Evolutionary conservation across 2,329 filamentous ascomycete genomes (phyloP).

Genomic region (Diplodia seriata): DNA sequence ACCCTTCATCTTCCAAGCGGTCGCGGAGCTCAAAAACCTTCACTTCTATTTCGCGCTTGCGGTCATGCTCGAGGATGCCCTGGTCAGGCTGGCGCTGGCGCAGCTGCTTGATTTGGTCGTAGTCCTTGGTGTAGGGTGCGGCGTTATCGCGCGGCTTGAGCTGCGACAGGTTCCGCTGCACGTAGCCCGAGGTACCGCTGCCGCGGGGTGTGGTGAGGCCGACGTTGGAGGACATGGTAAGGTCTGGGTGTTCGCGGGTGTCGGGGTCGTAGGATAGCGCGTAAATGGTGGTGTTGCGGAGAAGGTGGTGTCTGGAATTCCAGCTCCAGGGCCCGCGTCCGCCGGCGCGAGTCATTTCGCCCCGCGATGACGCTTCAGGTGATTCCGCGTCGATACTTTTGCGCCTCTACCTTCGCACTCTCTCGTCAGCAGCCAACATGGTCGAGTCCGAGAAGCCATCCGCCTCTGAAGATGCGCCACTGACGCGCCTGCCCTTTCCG

Average conservation of each 20-base stretch:
- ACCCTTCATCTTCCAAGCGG: conserved; percentile 89
- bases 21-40: conserved; percentile 92
- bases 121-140: conserved; percentile 77
- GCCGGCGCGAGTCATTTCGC: conserved; percentile 27
- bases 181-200: conserved; percentile 95
- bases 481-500: conserved; percentile 70
- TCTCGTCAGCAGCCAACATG: conserved; percentile 1
- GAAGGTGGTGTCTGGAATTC: conserved; percentile 4
- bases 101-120: conserved; percentile 74
- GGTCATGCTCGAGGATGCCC: conserved; percentile 92
- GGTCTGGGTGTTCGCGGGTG: conserved; percentile 19
- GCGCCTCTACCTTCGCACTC: neutral
- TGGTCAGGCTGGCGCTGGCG: conserved; percentile 84
- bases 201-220: conserved; percentile 93
- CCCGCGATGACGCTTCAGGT: conserved; percentile 28
- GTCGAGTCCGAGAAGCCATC: conserved; percentile 1
- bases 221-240: conserved; percentile 90
- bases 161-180: conserved; percentile 92
- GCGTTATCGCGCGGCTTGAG: conserved; percentile 81
- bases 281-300: conserved; percentile 15
- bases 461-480: conserved; percentile 22
- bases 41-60: conserved; percentile 88
- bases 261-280: neutral
- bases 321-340: no score
- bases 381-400: conserved; percentile 4